Percentiles rank a stretch among this genome's conserved stretches.
phyloP scores from a whole-genome alignment of 805 yeast species.

The Candida ovalis region DNA sequence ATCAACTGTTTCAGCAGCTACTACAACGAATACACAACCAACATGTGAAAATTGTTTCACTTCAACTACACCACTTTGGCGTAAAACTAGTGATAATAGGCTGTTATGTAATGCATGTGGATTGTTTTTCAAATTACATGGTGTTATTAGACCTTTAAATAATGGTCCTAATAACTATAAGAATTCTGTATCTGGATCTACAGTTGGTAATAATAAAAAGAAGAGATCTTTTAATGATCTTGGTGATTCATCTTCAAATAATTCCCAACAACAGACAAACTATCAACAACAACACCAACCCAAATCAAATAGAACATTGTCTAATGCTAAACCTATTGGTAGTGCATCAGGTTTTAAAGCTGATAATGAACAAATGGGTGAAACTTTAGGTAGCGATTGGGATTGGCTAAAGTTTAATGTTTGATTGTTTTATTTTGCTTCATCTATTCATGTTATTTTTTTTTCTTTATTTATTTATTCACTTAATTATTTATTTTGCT shows the following conservation, averaged over 20 bases:
- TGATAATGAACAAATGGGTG: conserved; percentile 30
- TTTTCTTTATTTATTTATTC: neutral
- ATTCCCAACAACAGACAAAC: neutral
- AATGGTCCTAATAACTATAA: conserved; percentile 10
- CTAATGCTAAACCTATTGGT: neutral
- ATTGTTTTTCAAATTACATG: conserved; percentile 81
- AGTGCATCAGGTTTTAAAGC: conserved; percentile 11
- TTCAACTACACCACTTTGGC: conserved; percentile 91
- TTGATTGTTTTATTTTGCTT: conserved; percentile 3
- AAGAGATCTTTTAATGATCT: conserved; percentile 13
- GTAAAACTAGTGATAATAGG: conserved; percentile 74
- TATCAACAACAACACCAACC: conserved; percentile 3
- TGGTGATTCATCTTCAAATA: neutral
- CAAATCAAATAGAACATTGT: neutral
- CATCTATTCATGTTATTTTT: neutral
- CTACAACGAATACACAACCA: conserved; percentile 17
- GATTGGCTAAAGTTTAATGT: conserved; percentile 36
- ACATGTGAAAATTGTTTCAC: conserved; percentile 88
- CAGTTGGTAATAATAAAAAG: conserved; percentile 7
- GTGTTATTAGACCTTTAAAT: conserved; percentile 38
- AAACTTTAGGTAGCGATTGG: conserved; percentile 32
- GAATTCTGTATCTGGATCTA: conserved; percentile 4
- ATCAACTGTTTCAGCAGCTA: conserved; percentile 2
- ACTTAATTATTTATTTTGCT: too few relatives aligned
- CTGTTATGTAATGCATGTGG: conserved; percentile 95